Percentiles rank a stretch among this genome's conserved stretches.
Conservation (phyloP, 768 basidiomycete genomes). For the Rhodotorula taiwanensis region DNA sequence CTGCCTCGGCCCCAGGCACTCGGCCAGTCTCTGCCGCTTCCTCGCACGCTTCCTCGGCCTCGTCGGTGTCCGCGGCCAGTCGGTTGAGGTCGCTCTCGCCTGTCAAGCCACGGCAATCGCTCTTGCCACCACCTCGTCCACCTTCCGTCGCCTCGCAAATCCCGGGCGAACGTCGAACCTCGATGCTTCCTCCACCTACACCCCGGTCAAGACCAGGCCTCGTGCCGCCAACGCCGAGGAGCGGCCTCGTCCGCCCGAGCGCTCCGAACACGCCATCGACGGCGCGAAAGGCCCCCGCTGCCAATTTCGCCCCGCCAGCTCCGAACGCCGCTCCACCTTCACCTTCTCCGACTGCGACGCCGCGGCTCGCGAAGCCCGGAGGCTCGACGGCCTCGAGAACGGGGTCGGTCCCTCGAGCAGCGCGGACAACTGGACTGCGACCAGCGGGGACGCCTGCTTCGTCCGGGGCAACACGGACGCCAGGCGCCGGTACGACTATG, state of each 20-base stretch:
- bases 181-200: not conserved
- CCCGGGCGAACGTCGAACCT: not conserved
- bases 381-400: not conserved
- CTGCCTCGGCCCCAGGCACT: conserved; percentile 49
- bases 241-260: not conserved
- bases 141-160: not conserved
- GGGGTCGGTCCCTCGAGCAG: no score
- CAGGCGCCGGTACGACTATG: not conserved
- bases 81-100: not conserved
- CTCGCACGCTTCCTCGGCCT: not conserved
- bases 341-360: not conserved
- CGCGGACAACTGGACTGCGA: no score
- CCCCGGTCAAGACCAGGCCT: not conserved
- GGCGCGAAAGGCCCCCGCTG: not conserved
- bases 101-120: not conserved
- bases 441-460: no score
- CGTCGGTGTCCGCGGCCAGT: not conserved
- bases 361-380: not conserved
- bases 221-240: not conserved
- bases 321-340: not conserved
- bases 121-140: not conserved
- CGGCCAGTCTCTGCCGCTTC: conserved; percentile 2
- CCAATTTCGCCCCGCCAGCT: conserved; percentile 7
- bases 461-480: not conserved
- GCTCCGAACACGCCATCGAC: not conserved